phyloP scores from a whole-genome alignment of 208 protist species.

The Trypanosoma scelopori region DNA sequence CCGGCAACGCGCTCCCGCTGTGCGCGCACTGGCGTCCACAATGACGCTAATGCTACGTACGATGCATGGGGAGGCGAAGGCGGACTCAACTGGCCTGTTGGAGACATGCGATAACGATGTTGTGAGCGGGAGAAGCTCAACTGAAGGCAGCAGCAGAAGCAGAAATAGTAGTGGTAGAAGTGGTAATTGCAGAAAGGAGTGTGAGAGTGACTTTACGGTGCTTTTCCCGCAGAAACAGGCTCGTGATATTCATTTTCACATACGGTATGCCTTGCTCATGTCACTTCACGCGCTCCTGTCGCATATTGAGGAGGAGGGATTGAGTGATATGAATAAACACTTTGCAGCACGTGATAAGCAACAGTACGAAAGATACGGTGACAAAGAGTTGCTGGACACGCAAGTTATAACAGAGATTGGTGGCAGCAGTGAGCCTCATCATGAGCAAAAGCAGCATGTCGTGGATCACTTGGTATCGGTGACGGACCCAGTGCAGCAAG shows the following conservation, averaged over 20 bases:
- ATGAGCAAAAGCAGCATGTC: background rate
- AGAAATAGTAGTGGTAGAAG: background rate
- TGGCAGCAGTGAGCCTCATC: background rate
- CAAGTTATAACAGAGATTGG: background rate
- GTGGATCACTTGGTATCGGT: background rate
- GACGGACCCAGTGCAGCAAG: background rate
- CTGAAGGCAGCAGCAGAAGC: background rate
- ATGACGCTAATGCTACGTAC: constrained; percentile 19
- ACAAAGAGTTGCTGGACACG: background rate
- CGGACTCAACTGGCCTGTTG: background rate
- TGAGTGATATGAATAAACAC: constrained; percentile 21
- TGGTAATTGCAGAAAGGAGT: background rate
- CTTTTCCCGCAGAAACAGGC: background rate
- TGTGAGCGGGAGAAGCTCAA: background rate
- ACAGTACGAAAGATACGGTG: constrained; percentile 12
- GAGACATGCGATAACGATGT: background rate
- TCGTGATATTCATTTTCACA: constrained; percentile 1
- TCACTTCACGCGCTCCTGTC: constrained; percentile 24
- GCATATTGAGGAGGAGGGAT: constrained; percentile 9
- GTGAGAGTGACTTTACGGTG: background rate
- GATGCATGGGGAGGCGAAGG: background rate
- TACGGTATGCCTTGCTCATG: constrained; percentile 21
- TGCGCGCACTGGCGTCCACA: constrained; percentile 23
- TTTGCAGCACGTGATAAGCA: constrained; percentile 24
- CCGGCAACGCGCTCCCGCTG: constrained; percentile 26